phyloP scores from a whole-genome alignment of 257 asterid genomes.

The Rubia yunnanensis region DNA sequence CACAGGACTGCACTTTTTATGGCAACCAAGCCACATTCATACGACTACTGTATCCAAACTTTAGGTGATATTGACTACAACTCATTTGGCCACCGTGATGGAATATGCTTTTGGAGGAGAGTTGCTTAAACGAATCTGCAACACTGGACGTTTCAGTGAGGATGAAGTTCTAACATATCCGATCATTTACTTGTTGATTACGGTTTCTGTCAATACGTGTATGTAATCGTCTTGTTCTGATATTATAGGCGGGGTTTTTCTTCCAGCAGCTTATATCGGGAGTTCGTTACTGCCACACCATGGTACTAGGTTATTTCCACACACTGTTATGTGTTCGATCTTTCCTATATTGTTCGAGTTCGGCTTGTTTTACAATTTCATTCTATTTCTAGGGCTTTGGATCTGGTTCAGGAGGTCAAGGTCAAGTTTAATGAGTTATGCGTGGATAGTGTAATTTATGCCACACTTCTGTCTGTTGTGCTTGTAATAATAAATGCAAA shows the following conservation, averaged over 20 bases:
- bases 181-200: neutral
- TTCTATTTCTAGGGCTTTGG: slow-evolving; percentile 50
- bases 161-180: slow-evolving; percentile 59
- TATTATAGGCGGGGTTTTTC: slow-evolving; percentile 78
- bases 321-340: neutral
- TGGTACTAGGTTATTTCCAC: slow-evolving; percentile 39
- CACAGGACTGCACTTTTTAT: too few relatives aligned
- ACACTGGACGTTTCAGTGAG: slow-evolving; percentile 95
- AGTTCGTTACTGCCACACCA: slow-evolving; percentile 92
- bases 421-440: slow-evolving; percentile 51
- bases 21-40: too few relatives aligned
- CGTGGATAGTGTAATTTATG: slow-evolving; percentile 76
- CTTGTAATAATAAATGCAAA: slow-evolving; percentile 58
- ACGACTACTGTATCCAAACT: too few relatives aligned
- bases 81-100: slow-evolving; percentile 98
- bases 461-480: slow-evolving; percentile 90
- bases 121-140: slow-evolving; percentile 88
- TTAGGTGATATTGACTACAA: slow-evolving; percentile 83
- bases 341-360: neutral
- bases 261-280: slow-evolving; percentile 99
- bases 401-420: slow-evolving; percentile 75
- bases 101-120: slow-evolving; percentile 99
- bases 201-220: neutral
- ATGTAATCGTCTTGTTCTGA: slow-evolving; percentile 6
- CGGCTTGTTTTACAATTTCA: neutral